phyloP scores from a whole-genome alignment of 176 grass and related monocot genomes.

The Oryza rufipogon region DNA sequence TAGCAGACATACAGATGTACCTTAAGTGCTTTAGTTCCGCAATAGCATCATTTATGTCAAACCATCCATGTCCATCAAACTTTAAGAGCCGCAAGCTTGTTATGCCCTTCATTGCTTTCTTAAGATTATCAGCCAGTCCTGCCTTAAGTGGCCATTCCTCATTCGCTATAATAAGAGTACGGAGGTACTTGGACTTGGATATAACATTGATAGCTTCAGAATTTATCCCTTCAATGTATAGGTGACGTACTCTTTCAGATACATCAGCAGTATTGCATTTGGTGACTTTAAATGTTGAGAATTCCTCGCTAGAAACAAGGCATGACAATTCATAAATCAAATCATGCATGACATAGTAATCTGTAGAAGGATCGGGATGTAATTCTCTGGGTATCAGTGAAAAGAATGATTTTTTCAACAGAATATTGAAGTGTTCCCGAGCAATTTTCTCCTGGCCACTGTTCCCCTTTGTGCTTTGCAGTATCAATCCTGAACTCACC shows the following conservation, averaged over 20 bases:
- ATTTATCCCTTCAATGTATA: conserved; percentile 38
- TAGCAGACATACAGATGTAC: conserved; percentile 33
- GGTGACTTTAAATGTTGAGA: conserved; percentile 13
- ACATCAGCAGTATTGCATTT: neutral
- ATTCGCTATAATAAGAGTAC: conserved; percentile 39
- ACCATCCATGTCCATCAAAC: conserved; percentile 2
- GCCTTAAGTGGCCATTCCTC: neutral
- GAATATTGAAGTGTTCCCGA: conserved; percentile 26
- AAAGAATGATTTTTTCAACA: conserved; percentile 49
- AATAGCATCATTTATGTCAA: conserved; percentile 41
- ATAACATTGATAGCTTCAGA: neutral
- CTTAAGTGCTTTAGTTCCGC: conserved; percentile 48
- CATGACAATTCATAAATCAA: conserved; percentile 43
- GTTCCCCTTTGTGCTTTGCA: neutral
- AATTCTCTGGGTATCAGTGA: conserved; percentile 22
- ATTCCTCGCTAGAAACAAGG: conserved; percentile 44
- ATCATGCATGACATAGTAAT: conserved; percentile 43
- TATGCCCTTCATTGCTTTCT: conserved; percentile 27
- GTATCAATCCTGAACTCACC: conserved; percentile 41
- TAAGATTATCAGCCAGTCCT: conserved; percentile 3
- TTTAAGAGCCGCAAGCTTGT: conserved; percentile 40
- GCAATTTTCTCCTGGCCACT: conserved; percentile 35
- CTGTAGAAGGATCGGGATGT: neutral
- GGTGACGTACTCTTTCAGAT: conserved; percentile 35
- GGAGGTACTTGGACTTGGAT: conserved; percentile 29